Evolutionary conservation across 345 rosid species (phyloP), one percentile per base, ranked within the genome.

Genomic region (Leavenworthia alabamica): DNA sequence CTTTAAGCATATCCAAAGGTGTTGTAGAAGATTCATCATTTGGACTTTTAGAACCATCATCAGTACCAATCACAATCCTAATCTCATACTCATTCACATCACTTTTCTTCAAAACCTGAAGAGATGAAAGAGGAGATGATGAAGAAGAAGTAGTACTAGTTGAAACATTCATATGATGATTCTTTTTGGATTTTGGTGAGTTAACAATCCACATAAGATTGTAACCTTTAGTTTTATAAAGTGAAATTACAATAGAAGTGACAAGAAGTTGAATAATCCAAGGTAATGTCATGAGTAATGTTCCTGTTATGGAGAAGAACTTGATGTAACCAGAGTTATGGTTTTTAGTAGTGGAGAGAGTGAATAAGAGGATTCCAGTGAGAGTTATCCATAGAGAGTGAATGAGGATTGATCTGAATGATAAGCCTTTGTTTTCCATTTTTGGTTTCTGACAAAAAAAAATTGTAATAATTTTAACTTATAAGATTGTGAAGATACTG

Each of bases 361-460:
- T 37, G 56, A 71, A 71, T 27, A 71, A 45, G 42, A 64, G 71
- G 39, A 57, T 57, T 26, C 75, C 75, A 12, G 60, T 54, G 23
- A 71, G 71, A 43, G 75, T 71, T 8, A 54, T 58, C 71, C 71
- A 71, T 0, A 64, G 56, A 57, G 75, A 71, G 13, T 63, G 49
- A 42, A 44, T 12, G 35, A 71, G 17, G 27, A 71, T 41, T 19
- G 61, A 50, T 31, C 16, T 32, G 42, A 71, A 27, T n/a, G 36
- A 6, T 1, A 71, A 8, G 0, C 75, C 71, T 64, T 6, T 50
- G 14, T 43, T 58, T 20, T 64, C 66, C 71, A 64, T 71, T 3
- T 55, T 20, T 45, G 46, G 36, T 1, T 11, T 47, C 20, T 64
- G n/a, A n/a, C n/a, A n/a, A n/a, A n/a, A n/a, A n/a, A n/a, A n/a